Percentiles rank a stretch among this genome's conserved stretches.
phyloP scores from a whole-genome alignment of 352 stramenopile genomes.

The Phytophthora sp. region DNA sequence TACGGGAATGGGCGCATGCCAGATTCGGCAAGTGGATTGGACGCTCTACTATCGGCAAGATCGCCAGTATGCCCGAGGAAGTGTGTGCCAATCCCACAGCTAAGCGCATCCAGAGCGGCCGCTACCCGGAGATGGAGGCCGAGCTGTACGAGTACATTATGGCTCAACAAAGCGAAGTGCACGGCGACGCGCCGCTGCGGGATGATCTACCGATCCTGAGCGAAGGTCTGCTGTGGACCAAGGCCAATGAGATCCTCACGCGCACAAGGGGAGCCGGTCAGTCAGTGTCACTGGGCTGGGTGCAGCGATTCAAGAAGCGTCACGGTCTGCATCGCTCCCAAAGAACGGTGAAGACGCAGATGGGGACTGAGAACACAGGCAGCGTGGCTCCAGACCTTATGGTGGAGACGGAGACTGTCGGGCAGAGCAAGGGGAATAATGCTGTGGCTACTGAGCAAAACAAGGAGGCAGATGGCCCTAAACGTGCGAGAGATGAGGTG shows the following conservation, averaged over 20 bases:
- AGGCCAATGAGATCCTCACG: slow-evolving; percentile 47
- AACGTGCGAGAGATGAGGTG: slow-evolving; percentile 6
- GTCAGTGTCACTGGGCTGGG: slow-evolving; percentile 42
- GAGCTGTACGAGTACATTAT: slow-evolving; percentile 32
- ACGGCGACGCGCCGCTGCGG: neutral
- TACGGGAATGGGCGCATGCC: slow-evolving; percentile 41
- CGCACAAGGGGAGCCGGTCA: slow-evolving; percentile 14
- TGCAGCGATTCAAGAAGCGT: slow-evolving; percentile 47
- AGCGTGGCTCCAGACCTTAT: neutral
- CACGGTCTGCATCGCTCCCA: slow-evolving; percentile 45
- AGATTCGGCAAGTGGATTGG: slow-evolving; percentile 45
- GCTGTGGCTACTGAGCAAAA: neutral
- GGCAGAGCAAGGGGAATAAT: too few species aligned
- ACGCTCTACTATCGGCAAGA: slow-evolving; percentile 49
- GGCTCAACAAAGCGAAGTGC: slow-evolving; percentile 5
- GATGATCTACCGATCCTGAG: slow-evolving; percentile 23
- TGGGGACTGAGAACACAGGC: neutral
- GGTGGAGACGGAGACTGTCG: too few species aligned
- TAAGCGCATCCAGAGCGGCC: slow-evolving; percentile 42
- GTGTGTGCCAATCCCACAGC: slow-evolving; percentile 34
- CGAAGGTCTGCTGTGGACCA: slow-evolving; percentile 38
- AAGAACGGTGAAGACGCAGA: neutral
- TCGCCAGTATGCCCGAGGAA: slow-evolving; percentile 37
- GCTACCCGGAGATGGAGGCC: slow-evolving; percentile 46
- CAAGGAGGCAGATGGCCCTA: neutral